Evolutionary conservation across 345 rosid species (phyloP).

Genomic region (Streptanthus diversifolius): DNA sequence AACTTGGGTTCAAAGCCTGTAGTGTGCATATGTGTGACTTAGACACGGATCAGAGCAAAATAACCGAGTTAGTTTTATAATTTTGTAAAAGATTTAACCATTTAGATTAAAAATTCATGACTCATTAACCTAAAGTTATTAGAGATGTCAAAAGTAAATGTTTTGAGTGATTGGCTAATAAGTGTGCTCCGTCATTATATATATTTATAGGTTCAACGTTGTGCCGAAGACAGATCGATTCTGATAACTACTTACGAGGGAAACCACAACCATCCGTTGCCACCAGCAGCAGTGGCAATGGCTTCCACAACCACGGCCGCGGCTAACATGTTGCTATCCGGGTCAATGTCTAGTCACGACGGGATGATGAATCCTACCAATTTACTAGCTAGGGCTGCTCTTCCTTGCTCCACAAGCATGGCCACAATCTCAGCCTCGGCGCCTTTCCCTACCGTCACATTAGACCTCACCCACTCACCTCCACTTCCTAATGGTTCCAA

Average conservation of each 20-base stretch:
- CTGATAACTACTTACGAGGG: slow-evolving; percentile 94
- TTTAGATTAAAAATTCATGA: neutral
- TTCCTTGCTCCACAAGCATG: slow-evolving; percentile 84
- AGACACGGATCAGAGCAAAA: neutral
- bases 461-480: slow-evolving; percentile 77
- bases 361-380: slow-evolving; percentile 82
- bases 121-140: neutral
- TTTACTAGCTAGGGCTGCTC: slow-evolving; percentile 76
- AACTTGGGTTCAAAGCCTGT: neutral
- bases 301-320: slow-evolving; percentile 93
- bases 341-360: slow-evolving; percentile 89
- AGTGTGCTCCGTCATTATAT: neutral
- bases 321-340: slow-evolving; percentile 83
- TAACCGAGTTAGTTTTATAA: neutral
- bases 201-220: slow-evolving; percentile 69
- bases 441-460: slow-evolving; percentile 88
- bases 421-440: slow-evolving; percentile 98
- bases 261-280: slow-evolving; percentile 88
- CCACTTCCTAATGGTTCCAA: slow-evolving; percentile 31
- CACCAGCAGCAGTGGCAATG: slow-evolving; percentile 92
- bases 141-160: neutral
- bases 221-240: slow-evolving; percentile 83
- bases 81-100: neutral
- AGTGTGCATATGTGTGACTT: neutral
- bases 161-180: neutral